Percentiles rank a stretch among this genome's conserved stretches.
These are phyloP conservation scores for Uncinocarpus reesii DNA, from an alignment of 2,329 filamentous ascomycete species.

Conservation along the genomic window DNA sequence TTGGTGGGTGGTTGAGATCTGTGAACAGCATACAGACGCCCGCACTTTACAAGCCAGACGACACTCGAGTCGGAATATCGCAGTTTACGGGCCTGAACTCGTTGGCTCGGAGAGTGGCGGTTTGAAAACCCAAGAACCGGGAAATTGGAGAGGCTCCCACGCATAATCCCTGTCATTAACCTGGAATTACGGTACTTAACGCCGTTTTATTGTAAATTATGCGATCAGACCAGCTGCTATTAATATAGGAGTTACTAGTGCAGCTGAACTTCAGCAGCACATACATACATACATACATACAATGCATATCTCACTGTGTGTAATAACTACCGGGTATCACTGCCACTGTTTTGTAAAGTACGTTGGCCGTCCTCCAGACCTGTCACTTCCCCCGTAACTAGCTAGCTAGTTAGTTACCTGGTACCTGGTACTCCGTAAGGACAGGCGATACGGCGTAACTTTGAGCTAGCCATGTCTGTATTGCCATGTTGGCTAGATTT, in stretches of 20 bases:
- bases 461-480: too few relatives aligned
- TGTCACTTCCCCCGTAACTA: too few relatives aligned
- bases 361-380: too few relatives aligned
- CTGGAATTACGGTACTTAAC: background rate
- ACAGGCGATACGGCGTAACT: too few relatives aligned
- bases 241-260: too few relatives aligned
- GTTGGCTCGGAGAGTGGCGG: background rate
- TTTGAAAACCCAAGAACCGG: constrained; percentile 7
- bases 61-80: background rate
- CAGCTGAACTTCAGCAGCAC: too few relatives aligned
- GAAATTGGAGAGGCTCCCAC: constrained; percentile 4
- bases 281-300: background rate
- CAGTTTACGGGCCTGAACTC: constrained; percentile 1
- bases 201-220: background rate
- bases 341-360: too few relatives aligned
- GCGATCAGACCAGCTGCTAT: too few relatives aligned
- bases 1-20: background rate
- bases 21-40: background rate
- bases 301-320: background rate
- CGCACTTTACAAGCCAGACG: background rate
- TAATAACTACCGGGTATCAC: too few relatives aligned
- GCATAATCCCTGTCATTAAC: background rate
- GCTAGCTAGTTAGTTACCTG: too few relatives aligned
- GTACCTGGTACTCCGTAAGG: background rate
- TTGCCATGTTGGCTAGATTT: background rate